Percentiles rank a stretch among this genome's conserved stretches.
Evolutionary conservation across 2,329 filamentous ascomycete species (phyloP).

Genomic region (Teratosphaeria zuluensis): DNA sequence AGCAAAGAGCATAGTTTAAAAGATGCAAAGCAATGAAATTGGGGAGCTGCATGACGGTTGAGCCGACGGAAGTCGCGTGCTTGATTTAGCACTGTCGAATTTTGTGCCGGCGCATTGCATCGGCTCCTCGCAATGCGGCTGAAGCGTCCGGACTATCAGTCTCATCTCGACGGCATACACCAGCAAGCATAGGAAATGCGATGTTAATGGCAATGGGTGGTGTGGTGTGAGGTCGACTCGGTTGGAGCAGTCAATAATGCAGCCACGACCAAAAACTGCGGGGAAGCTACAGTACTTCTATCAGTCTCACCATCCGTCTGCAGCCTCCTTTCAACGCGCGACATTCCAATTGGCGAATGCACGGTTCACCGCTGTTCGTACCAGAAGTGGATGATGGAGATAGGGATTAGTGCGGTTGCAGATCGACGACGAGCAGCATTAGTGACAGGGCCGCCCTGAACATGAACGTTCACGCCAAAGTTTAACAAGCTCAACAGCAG

Average conservation of each 20-base stretch:
- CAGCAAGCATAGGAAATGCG: background rate
- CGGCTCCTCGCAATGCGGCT: too few relatives aligned
- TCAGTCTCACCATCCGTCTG: background rate
- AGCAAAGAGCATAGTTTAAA: too few relatives aligned
- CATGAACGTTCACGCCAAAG: background rate
- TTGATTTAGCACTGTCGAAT: too few relatives aligned
- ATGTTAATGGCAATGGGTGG: background rate
- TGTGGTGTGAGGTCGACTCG: background rate
- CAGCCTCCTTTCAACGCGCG: background rate
- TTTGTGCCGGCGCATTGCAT: too few relatives aligned
- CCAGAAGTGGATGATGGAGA: background rate
- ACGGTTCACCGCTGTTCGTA: conserved; percentile 2
- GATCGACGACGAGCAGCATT: background rate
- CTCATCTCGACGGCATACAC: background rate
- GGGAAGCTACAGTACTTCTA: background rate
- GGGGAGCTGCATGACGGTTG: too few relatives aligned
- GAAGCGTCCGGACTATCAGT: too few relatives aligned
- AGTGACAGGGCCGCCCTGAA: background rate
- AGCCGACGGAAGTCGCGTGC: too few relatives aligned
- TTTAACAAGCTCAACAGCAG: background rate
- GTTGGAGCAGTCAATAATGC: background rate
- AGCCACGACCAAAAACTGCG: background rate
- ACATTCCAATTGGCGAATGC: conserved; percentile 1
- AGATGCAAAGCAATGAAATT: too few relatives aligned
- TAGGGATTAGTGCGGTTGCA: background rate